Evolutionary conservation across 2,329 filamentous ascomycete genomes (phyloP).

Genomic region (Claviceps spartinae): DNA sequence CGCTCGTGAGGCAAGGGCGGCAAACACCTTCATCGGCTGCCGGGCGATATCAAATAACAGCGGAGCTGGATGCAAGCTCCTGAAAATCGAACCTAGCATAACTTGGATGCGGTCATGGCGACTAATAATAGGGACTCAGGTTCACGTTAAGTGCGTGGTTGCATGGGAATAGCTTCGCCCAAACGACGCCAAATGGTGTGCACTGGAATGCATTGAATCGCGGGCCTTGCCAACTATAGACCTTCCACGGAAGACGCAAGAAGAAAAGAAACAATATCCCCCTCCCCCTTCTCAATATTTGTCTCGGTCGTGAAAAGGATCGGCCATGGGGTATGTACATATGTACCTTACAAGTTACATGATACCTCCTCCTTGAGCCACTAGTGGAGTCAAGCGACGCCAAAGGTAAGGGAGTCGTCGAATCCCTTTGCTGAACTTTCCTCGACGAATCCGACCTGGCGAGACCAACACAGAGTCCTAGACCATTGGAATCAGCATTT

Average conservation of each 20-base stretch:
- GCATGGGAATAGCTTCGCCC: not conserved
- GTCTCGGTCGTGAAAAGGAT: not conserved
- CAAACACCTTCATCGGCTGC: not conserved
- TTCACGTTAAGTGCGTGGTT: not conserved
- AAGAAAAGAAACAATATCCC: no score
- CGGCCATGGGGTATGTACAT: not conserved
- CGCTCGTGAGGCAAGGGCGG: not conserved
- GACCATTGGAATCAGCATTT: constrained; percentile 1
- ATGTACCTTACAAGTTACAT: no score
- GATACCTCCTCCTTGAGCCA: no score
- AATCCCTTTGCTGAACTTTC: not conserved
- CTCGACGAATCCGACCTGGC: not conserved
- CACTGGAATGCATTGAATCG: not conserved
- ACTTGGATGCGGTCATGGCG: not conserved
- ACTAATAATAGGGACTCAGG: not conserved
- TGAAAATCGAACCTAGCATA: not conserved
- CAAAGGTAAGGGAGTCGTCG: not conserved
- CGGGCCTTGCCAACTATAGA: not conserved
- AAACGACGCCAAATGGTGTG: not conserved
- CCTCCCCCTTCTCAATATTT: not conserved
- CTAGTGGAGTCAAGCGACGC: not conserved
- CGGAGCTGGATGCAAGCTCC: not conserved
- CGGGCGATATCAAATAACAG: not conserved
- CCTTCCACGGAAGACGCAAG: no score
- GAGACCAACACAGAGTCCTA: not conserved